phyloP scores from a whole-genome alignment of 257 asterid species.

The Marsdenia floribunda region DNA sequence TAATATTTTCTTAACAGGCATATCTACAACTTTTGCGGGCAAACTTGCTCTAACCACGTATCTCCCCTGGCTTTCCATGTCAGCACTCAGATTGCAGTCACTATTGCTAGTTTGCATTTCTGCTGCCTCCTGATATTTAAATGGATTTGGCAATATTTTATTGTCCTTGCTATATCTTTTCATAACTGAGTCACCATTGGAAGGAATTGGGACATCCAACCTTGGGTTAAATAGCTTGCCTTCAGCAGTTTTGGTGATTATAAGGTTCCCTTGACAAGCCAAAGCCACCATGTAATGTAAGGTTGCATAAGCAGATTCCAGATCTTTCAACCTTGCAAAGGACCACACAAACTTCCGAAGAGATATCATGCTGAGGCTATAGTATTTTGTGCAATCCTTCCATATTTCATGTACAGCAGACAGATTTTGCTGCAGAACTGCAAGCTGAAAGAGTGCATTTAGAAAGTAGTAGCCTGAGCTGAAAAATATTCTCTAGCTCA shows the following conservation, averaged over 20 bases:
- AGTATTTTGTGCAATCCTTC: slow-evolving; percentile 58
- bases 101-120: slow-evolving; percentile 15
- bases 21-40: slow-evolving; percentile 31
- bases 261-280: slow-evolving; percentile 33
- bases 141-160: slow-evolving; percentile 18
- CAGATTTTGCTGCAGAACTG: slow-evolving; percentile 70
- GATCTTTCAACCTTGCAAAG: slow-evolving; percentile 63
- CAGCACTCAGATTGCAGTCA: slow-evolving; percentile 16
- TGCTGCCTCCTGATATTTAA: slow-evolving; percentile 23
- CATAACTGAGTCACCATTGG: slow-evolving; percentile 23
- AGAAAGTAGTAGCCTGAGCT: slow-evolving; percentile 16
- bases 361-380: slow-evolving; percentile 45
- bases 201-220: slow-evolving; percentile 70
- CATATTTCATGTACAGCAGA: slow-evolving; percentile 63
- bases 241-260: slow-evolving; percentile 40
- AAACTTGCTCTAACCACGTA: slow-evolving; percentile 21
- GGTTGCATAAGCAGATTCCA: slow-evolving; percentile 62
- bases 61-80: slow-evolving; percentile 17
- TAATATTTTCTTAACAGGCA: slow-evolving; percentile 42
- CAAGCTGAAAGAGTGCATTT: slow-evolving; percentile 61
- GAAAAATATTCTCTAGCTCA: slow-evolving; percentile 6
- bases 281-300: slow-evolving; percentile 63
- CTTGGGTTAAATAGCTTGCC: slow-evolving; percentile 38
- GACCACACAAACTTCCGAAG: slow-evolving; percentile 69
- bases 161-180: slow-evolving; percentile 20